Conservation (phyloP, 2,329 filamentous ascomycete species). For the Botrytis fragariae region DNA sequence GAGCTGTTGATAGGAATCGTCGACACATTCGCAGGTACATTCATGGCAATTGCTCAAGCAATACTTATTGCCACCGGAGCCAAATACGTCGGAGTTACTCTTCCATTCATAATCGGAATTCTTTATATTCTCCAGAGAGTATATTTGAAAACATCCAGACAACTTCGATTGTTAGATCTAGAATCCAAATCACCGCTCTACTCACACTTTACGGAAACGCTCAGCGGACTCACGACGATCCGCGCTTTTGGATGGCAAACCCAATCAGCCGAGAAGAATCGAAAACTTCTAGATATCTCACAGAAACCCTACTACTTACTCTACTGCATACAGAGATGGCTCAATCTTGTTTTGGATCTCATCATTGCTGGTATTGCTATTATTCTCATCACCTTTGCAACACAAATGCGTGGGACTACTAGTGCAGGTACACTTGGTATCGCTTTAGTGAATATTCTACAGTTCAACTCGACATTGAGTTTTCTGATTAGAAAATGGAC, state of each 20-base stretch:
- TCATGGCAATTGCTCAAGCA: constrained; percentile 11
- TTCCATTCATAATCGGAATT: constrained; percentile 7
- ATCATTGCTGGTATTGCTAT: constrained; percentile 31
- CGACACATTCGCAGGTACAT: constrained; percentile 11
- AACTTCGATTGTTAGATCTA: constrained; percentile 47
- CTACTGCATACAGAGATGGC: constrained; percentile 56
- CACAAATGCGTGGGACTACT: constrained; percentile 20
- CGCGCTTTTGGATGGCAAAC: constrained; percentile 37
- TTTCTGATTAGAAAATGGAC: constrained; percentile 47
- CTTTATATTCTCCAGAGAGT: constrained; percentile 40
- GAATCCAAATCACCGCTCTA: constrained; percentile 45
- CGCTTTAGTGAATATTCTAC: constrained; percentile 26
- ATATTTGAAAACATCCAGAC: constrained; percentile 47
- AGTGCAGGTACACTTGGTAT: constrained; percentile 28
- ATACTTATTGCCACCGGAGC: constrained; percentile 15
- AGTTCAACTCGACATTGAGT: constrained; percentile 24
- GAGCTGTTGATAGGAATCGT: constrained; percentile 30
- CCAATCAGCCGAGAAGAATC: constrained; percentile 38
- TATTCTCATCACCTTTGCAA: constrained; percentile 27
- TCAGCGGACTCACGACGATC: constrained; percentile 45
- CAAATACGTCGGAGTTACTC: neutral
- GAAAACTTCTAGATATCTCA: constrained; percentile 47
- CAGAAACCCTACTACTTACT: constrained; percentile 58
- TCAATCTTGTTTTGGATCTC: constrained; percentile 54
- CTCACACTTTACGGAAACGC: constrained; percentile 45